These are phyloP conservation scores for Vitis hybrid DNA, from an alignment of 177 flowering plant species.

Conservation along the genomic window DNA sequence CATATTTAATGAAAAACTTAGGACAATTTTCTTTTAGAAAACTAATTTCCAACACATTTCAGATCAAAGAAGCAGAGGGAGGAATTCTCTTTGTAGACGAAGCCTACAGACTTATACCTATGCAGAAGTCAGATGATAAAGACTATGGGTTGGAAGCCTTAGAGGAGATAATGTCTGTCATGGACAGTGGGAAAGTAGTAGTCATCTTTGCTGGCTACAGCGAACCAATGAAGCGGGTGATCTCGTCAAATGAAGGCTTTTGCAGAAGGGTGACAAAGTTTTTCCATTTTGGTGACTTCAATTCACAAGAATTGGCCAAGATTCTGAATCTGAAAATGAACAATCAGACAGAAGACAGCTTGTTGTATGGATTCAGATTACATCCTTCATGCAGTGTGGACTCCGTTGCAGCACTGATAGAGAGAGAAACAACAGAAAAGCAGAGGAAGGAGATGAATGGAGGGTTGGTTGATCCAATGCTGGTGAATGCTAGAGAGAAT, in stretches of 20 bases:
- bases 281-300: slow-evolving; percentile 80
- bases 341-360: slow-evolving; percentile 51
- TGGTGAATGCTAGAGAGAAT: slow-evolving; percentile 87
- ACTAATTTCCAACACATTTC: slow-evolving; percentile 3
- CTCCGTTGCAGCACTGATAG: slow-evolving; percentile 56
- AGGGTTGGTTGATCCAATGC: slow-evolving; percentile 82
- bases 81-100: slow-evolving; percentile 98
- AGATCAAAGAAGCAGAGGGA: slow-evolving; percentile 96
- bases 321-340: slow-evolving; percentile 84
- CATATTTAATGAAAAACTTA: not conserved
- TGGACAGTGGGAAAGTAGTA: slow-evolving; percentile 92
- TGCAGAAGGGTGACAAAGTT: slow-evolving; percentile 96
- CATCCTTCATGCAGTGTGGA: slow-evolving; percentile 68
- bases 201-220: slow-evolving; percentile 97
- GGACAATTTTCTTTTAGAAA: not conserved
- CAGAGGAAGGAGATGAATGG: slow-evolving; percentile 93
- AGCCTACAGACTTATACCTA: slow-evolving; percentile 89
- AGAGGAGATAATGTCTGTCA: slow-evolving; percentile 98
- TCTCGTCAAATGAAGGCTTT: slow-evolving; percentile 89
- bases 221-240: slow-evolving; percentile 94
- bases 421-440: slow-evolving; percentile 63
- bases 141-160: slow-evolving; percentile 95
- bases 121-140: slow-evolving; percentile 91
- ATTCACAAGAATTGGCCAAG: slow-evolving; percentile 60
- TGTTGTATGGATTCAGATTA: slow-evolving; percentile 77